Evolutionary conservation across 768 basidiomycete species (phyloP).

Genomic region (Steccherinum ochraceum): DNA sequence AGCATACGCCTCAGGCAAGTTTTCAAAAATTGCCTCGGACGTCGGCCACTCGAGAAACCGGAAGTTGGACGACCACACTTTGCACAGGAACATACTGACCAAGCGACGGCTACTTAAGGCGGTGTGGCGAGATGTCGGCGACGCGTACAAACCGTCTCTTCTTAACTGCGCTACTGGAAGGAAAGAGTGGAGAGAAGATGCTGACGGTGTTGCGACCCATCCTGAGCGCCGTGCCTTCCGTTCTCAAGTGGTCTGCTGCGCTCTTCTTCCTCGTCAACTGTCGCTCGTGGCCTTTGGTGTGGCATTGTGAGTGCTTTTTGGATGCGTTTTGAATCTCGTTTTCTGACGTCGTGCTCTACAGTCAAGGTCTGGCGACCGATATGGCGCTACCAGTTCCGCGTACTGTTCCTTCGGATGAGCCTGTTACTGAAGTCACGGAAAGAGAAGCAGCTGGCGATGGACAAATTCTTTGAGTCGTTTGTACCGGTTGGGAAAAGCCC

Average conservation of each 20-base stretch:
- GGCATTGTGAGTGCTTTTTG: conserved; percentile 52
- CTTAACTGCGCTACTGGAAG: neutral
- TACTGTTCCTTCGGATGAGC: conserved; percentile 6
- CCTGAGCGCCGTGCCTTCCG: neutral
- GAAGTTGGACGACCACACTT: no score
- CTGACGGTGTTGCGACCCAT: neutral
- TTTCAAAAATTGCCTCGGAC: no score
- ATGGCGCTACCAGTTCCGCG: conserved; percentile 20
- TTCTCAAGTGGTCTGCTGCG: conserved; percentile 36
- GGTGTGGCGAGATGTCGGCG: no score
- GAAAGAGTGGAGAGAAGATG: neutral
- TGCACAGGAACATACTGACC: no score
- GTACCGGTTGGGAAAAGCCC: conserved; percentile 54
- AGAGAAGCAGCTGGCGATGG: conserved; percentile 3
- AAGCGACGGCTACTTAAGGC: no score
- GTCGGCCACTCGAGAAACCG: no score
- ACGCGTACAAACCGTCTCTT: neutral
- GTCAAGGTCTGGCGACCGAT: neutral
- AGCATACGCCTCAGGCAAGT: no score
- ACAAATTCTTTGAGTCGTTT: conserved; percentile 41
- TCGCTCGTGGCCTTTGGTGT: conserved; percentile 57
- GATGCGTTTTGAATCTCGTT: neutral
- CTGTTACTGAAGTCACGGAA: neutral
- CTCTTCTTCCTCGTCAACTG: conserved; percentile 51
- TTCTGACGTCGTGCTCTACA: neutral